Evolutionary conservation across 169 alveolate genomes (phyloP).

Genomic region (Amoebophrya sp.): DNA sequence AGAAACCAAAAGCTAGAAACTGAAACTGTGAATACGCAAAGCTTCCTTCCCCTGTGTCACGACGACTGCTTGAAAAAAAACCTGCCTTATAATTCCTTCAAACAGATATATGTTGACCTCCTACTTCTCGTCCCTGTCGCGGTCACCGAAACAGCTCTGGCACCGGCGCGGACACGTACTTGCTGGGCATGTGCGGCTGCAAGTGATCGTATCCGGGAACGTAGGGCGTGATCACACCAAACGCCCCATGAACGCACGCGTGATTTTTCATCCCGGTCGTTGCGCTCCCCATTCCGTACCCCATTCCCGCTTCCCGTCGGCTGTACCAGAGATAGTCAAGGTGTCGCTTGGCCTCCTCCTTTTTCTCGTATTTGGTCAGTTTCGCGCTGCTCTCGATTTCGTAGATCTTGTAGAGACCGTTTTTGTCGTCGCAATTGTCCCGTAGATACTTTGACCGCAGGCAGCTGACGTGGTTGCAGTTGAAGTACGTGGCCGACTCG

Average conservation of each 20-base stretch:
- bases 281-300: too few relatives aligned
- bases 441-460: slow-evolving; percentile 2
- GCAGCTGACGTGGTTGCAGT: neutral
- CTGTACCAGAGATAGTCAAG: neutral
- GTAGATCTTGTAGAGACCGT: neutral
- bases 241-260: too few relatives aligned
- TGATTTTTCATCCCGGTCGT: too few relatives aligned
- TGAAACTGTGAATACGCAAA: too few relatives aligned
- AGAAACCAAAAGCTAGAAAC: too few relatives aligned
- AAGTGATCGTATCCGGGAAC: neutral
- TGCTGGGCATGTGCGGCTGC: neutral
- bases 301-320: neutral
- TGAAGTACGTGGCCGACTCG: neutral
- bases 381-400: neutral
- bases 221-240: neutral
- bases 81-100: too few relatives aligned
- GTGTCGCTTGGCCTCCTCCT: neutral
- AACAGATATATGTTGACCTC: too few relatives aligned
- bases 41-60: too few relatives aligned
- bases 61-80: too few relatives aligned
- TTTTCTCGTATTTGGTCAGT: neutral
- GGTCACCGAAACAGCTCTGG: too few relatives aligned
- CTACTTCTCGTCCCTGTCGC: too few relatives aligned
- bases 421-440: neutral
- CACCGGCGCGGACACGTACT: neutral